phyloP scores from a whole-genome alignment of 768 basidiomycete genomes.

The Erythrobasidium yunnanense region DNA sequence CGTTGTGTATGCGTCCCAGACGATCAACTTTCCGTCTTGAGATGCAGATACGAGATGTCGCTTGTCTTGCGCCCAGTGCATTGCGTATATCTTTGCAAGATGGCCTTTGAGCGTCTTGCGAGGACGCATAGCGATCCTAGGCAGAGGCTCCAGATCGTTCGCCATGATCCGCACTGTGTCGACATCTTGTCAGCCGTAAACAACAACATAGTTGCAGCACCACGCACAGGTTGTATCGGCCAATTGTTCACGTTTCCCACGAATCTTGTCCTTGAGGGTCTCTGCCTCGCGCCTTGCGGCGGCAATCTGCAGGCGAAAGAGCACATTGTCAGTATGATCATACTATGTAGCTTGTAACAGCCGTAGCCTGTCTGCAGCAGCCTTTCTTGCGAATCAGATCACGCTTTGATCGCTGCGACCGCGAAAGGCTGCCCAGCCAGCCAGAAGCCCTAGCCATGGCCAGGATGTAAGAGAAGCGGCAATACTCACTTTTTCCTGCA shows the following conservation, averaged over 20 bases:
- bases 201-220: too few species aligned
- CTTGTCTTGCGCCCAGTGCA: constrained; percentile 98
- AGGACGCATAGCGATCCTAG: constrained; percentile 92
- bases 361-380: too few species aligned
- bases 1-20: constrained; percentile 99
- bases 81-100: constrained; percentile 98
- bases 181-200: too few species aligned
- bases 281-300: constrained; percentile 94
- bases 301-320: constrained; percentile 51
- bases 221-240: constrained; percentile 92
- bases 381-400: too few species aligned
- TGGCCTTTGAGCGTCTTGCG: constrained; percentile 91
- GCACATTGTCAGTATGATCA: too few species aligned
- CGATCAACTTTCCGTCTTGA: constrained; percentile 97
- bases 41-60: constrained; percentile 98
- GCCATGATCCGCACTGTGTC: constrained; percentile 96
- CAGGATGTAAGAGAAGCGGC: too few species aligned
- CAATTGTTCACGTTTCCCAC: constrained; percentile 87
- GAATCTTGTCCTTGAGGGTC: constrained; percentile 95
- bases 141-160: constrained; percentile 85
- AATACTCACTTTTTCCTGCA: constrained; percentile 37
- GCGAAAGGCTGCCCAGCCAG: too few species aligned
- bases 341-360: too few species aligned
- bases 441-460: too few species aligned
- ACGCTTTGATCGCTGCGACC: too few species aligned